These are phyloP conservation scores for Alternaria panax DNA, from an alignment of 2,329 filamentous ascomycete genomes.

Conservation along the genomic window DNA sequence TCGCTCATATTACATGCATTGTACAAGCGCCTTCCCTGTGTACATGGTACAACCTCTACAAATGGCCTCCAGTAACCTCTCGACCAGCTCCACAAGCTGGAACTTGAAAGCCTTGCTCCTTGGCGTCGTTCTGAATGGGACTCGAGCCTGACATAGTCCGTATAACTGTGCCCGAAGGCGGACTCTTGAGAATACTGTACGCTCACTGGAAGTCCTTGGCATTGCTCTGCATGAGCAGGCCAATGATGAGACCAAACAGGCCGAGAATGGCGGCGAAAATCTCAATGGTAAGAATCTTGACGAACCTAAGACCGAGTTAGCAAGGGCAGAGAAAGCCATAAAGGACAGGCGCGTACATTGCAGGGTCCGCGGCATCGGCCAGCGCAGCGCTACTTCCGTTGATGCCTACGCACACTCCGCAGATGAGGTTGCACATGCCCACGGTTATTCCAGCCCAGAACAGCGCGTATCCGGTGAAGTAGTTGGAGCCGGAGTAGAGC, in stretches of 20 bases:
- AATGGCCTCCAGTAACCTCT: slow-evolving; percentile 10
- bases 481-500: slow-evolving; percentile 77
- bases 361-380: slow-evolving; percentile 91
- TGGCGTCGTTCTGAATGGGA: slow-evolving; percentile 2
- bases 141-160: not conserved
- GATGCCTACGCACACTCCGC: slow-evolving; percentile 95
- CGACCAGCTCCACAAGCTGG: slow-evolving; percentile 20
- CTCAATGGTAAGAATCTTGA: slow-evolving; percentile 98
- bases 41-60: slow-evolving; percentile 38
- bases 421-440: slow-evolving; percentile 93
- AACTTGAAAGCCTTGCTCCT: slow-evolving; percentile 13
- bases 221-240: slow-evolving; percentile 85
- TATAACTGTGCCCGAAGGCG: not conserved
- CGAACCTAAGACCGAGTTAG: slow-evolving; percentile 69
- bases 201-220: slow-evolving; percentile 71
- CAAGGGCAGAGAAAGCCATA: not conserved
- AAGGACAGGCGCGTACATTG: slow-evolving; percentile 69
- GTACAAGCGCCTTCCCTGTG: slow-evolving; percentile 44
- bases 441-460: slow-evolving; percentile 97
- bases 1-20: slow-evolving; percentile 50
- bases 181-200: not conserved
- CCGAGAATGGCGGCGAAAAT: slow-evolving; percentile 98
- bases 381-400: slow-evolving; percentile 96
- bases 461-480: slow-evolving; percentile 93
- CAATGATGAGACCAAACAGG: slow-evolving; percentile 94